Evolutionary conservation across 331 rosid species (phyloP), one percentile per base, ranked within the genome.

Genomic region (Arachis monticola): DNA sequence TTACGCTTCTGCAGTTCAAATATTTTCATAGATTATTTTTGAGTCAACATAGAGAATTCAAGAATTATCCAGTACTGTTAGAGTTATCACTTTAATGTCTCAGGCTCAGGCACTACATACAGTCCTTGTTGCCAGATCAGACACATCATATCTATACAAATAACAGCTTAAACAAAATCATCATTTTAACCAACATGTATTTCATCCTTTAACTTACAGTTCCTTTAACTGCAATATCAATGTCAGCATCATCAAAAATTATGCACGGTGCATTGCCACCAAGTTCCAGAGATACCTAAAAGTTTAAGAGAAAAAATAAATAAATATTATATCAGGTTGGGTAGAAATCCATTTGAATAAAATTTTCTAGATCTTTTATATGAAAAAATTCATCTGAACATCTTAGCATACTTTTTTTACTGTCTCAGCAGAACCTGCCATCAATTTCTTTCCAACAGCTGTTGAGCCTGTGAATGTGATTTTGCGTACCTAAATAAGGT

Each of bases 221-320:
- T 88, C 97, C 99, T 83, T 95, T 95, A 46, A 95, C 87, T 53
- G 99, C 97, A 74, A 95, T 91, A 66, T 95, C 96, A 81, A 92
- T 80, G 73, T 95, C 96, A 57, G 99, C 99, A 68, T 95, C 99
- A 80, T 95, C 97, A 86, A 95, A 95, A 80, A 95, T 78, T 68
- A 95, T 86, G 92, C 97, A 92, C 48, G 99, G 97, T 8, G 97
- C 97, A 85, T 95, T 95, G 69, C 99, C 99, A 63, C 97, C 99
- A 79, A 95, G 99, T 83, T 95, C 99, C 61, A 95, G 80, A 88
- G 99, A 92, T 73, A 95, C 87, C 99, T 94, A 72, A 13, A 79
- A 59, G 66, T 72, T 22, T 14, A 41, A 62, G 55, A 73, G 3
- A 32, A 32, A 0, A 32, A 32, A 32, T 32, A 32, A 40, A 7